A percentile compares a stretch with the other conserved stretches of the same genome.
phyloP scores from a whole-genome alignment of 176 grass and related monocot genomes.

The Juncus effusus region DNA sequence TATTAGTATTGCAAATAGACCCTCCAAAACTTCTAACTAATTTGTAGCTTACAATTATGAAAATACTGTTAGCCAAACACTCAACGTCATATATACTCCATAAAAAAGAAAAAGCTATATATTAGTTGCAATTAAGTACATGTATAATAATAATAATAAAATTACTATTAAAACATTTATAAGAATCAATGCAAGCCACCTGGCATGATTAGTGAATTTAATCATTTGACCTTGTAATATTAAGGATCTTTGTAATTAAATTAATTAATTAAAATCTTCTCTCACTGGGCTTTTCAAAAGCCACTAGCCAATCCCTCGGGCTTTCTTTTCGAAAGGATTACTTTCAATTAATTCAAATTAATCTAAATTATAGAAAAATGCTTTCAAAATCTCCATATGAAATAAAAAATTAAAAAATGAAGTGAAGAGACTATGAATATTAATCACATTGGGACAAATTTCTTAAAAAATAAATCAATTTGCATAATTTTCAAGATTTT shows the following conservation, averaged over 20 bases:
- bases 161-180: neutral
- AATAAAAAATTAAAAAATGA: too few relatives aligned
- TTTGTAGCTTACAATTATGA: too few relatives aligned
- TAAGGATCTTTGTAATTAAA: slow-evolving; percentile 2
- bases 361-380: neutral
- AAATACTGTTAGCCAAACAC: too few relatives aligned
- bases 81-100: too few relatives aligned
- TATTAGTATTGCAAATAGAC: too few relatives aligned
- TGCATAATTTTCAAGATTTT: neutral
- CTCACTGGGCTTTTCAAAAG: slow-evolving; percentile 11
- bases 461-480: neutral
- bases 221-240: slow-evolving; percentile 21
- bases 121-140: neutral
- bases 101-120: neutral
- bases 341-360: neutral
- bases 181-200: slow-evolving; percentile 2
- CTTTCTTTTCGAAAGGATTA: slow-evolving; percentile 6
- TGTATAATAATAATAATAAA: neutral
- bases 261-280: neutral
- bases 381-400: neutral
- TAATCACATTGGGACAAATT: too few relatives aligned
- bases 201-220: slow-evolving; percentile 21
- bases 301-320: neutral
- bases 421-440: too few relatives aligned
- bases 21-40: too few relatives aligned